Evolutionary conservation across 495 filamentous ascomycete species (phyloP).

Genomic region (Parmelia sp.): DNA sequence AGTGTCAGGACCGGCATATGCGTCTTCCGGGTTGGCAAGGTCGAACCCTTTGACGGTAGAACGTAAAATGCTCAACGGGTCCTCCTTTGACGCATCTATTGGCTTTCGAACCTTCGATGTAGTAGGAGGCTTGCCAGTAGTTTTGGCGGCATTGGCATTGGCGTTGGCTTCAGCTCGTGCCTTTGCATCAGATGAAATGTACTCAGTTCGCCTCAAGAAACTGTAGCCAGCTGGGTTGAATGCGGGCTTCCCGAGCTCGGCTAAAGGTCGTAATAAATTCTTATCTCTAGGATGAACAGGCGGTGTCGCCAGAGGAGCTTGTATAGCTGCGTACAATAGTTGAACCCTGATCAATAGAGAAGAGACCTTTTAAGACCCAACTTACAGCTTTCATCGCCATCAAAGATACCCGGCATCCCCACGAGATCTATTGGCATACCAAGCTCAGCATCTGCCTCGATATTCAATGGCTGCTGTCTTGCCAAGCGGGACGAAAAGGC

Average conservation of each 20-base stretch:
- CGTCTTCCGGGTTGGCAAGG: conserved; percentile 63
- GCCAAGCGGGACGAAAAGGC: conserved; percentile 81
- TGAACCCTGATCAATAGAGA: not conserved
- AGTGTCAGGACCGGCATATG: conserved; percentile 47
- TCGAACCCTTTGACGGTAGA: conserved; percentile 83
- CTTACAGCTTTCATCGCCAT: conserved; percentile 93
- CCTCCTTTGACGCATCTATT: conserved; percentile 52
- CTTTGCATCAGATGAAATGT: conserved; percentile 66
- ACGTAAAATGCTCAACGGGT: conserved; percentile 73
- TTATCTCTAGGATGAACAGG: conserved; percentile 75
- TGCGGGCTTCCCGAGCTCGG: conserved; percentile 74
- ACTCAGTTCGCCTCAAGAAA: conserved; percentile 93
- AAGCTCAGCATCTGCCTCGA: conserved; percentile 94
- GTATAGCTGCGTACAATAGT: conserved; percentile 57
- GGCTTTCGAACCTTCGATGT: conserved; percentile 39
- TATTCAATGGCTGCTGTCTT: conserved; percentile 85
- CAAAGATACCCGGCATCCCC: conserved; percentile 87
- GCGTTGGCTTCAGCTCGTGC: conserved; percentile 37
- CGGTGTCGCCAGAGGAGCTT: conserved; percentile 62
- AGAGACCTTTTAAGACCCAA: conserved; percentile 19
- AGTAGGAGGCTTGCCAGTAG: conserved; percentile 38
- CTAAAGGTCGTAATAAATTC: conserved; percentile 68
- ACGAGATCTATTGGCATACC: conserved; percentile 96
- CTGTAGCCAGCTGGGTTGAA: conserved; percentile 65
- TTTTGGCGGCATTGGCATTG: conserved; percentile 31